phyloP scores from a whole-genome alignment of 176 grass and related monocot genomes.

The Urochloa ruziziensis region DNA sequence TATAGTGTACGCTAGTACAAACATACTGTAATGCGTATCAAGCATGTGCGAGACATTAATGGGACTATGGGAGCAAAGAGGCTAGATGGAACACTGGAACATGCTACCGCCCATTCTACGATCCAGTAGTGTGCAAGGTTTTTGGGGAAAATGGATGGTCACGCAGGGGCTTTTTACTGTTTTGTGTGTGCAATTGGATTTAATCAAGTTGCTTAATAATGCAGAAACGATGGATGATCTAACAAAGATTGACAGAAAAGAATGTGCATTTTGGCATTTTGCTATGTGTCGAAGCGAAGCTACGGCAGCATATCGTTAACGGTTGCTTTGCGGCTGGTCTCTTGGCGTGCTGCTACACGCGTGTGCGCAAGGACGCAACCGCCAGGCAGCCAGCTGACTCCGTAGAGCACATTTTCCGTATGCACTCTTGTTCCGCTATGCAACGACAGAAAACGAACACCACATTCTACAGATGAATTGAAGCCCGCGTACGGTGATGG shows the following conservation, averaged over 20 bases:
- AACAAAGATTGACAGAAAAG: no score
- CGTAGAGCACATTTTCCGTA: background rate
- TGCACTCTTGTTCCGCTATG: background rate
- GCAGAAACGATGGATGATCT: background rate
- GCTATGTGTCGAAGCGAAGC: conserved; percentile 38
- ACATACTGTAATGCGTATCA: no score
- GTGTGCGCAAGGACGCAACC: conserved; percentile 36
- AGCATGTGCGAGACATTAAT: background rate
- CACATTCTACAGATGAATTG: no score
- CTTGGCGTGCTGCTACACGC: conserved; percentile 33
- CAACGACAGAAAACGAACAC: background rate
- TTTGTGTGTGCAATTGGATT: background rate
- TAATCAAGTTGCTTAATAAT: background rate
- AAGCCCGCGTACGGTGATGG: no score
- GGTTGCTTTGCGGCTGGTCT: background rate
- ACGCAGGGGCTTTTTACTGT: no score
- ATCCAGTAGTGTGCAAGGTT: background rate
- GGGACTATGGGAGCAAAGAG: background rate
- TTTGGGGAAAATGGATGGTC: background rate
- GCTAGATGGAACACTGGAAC: background rate
- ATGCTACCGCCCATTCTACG: no score
- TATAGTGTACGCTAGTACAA: no score
- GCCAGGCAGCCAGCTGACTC: background rate
- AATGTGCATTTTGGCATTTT: background rate
- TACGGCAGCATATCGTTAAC: background rate